phyloP scores from a whole-genome alignment of 2,329 filamentous ascomycete genomes.

The Colletotrichum orchidophilum region DNA sequence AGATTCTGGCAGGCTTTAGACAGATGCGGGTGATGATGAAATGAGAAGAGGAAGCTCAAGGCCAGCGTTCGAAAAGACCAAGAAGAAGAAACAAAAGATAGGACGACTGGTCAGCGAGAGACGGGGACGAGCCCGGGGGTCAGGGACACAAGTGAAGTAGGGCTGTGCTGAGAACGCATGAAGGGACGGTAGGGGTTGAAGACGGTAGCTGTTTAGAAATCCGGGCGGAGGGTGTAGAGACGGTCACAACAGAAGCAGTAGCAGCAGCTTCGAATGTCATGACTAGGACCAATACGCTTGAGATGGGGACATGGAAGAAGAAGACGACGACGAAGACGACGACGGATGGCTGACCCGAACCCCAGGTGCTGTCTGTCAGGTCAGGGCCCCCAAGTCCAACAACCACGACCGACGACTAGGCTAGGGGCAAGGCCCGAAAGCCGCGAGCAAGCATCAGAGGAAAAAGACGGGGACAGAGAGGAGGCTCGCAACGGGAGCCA shows the following conservation, averaged over 20 bases:
- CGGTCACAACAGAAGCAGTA: constrained; percentile 24
- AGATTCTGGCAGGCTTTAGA: constrained; percentile 12
- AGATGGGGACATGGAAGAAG: constrained; percentile 14
- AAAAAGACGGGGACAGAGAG: constrained; percentile 33
- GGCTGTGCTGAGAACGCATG: constrained; percentile 45
- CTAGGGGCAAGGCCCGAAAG: constrained; percentile 30
- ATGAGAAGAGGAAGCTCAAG: constrained; percentile 19
- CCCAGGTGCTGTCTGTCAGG: constrained; percentile 22
- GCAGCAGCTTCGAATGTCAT: constrained; percentile 23
- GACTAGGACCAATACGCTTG: constrained; percentile 27
- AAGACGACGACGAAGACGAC: not conserved
- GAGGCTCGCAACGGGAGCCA: constrained; percentile 39
- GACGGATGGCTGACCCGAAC: constrained; percentile 28
- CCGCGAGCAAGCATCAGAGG: constrained; percentile 30
- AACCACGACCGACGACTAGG: constrained; percentile 16
- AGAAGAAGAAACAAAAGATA: constrained; percentile 39
- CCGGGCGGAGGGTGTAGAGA: constrained; percentile 36
- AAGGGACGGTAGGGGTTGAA: constrained; percentile 42
- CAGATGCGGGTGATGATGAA: constrained; percentile 12
- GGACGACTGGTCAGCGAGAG: constrained; percentile 37
- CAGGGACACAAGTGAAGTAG: constrained; percentile 36
- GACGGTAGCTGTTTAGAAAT: constrained; percentile 42
- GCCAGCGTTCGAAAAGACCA: constrained; percentile 32
- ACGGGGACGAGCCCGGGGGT: constrained; percentile 29
- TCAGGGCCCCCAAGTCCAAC: constrained; percentile 21